phyloP scores from a whole-genome alignment of 306 rosid species.

The Cyclanthera cordifolia region DNA sequence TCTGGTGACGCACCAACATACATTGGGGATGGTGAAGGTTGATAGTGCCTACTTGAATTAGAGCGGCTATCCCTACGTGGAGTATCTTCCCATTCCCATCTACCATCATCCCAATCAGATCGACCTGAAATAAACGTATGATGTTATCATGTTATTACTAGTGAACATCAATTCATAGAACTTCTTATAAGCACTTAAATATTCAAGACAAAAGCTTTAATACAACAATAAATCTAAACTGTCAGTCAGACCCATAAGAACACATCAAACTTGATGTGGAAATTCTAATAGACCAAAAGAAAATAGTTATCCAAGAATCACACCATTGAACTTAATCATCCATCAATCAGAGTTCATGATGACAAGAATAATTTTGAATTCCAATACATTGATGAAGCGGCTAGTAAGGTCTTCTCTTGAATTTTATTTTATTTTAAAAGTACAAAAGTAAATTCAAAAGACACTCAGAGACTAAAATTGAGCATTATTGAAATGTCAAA shows the following conservation, averaged over 20 bases:
- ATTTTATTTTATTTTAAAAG: no score
- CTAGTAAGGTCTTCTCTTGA: no score
- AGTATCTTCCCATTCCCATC: slow-evolving; percentile 96
- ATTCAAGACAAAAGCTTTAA: background rate
- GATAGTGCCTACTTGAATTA: slow-evolving; percentile 46
- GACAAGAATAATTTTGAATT: no score
- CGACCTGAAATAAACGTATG: slow-evolving; percentile 38
- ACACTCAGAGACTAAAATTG: no score
- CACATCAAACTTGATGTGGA: background rate
- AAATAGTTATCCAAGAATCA: no score
- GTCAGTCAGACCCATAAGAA: background rate
- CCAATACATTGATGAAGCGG: no score
- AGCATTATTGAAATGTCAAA: no score
- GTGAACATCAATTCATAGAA: background rate
- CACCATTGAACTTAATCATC: no score
- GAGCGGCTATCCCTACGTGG: slow-evolving; percentile 62
- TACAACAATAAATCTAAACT: background rate
- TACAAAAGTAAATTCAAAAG: no score
- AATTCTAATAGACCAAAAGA: no score
- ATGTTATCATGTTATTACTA: background rate
- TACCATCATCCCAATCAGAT: slow-evolving; percentile 91
- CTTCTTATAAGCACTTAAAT: background rate
- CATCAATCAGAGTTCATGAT: no score
- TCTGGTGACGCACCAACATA: slow-evolving; percentile 90
- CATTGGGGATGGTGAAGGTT: slow-evolving; percentile 91